Evolutionary conservation across 2,329 filamentous ascomycete genomes (phyloP).

Genomic region (Colletotrichum sojae): DNA sequence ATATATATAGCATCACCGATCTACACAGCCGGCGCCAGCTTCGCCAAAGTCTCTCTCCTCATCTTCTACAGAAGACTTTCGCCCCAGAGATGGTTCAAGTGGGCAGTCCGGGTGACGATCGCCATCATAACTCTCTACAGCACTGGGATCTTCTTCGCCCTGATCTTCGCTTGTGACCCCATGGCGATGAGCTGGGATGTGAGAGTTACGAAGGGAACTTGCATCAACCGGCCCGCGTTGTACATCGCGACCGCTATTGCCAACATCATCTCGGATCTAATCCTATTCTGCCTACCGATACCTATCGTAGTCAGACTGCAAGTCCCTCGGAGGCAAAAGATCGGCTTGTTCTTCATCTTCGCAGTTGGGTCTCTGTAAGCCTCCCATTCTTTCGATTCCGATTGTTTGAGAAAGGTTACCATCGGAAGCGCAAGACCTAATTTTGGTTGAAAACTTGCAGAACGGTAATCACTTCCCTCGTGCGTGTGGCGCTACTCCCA

Average conservation of each 20-base stretch:
- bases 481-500: conserved; percentile 48
- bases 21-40: conserved; percentile 51
- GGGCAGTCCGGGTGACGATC: conserved; percentile 47
- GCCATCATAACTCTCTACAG: conserved; percentile 50
- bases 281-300: conserved; percentile 62
- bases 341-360: conserved; percentile 59
- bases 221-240: conserved; percentile 60
- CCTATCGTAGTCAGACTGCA: conserved; percentile 61
- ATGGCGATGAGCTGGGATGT: conserved; percentile 51
- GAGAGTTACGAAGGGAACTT: conserved; percentile 50
- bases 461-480: conserved; percentile 52
- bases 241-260: conserved; percentile 63
- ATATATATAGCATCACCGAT: conserved; percentile 48
- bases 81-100: conserved; percentile 52
- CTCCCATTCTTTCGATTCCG: too few relatives aligned
- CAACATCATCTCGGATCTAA: conserved; percentile 63
- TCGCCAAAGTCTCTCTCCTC: conserved; percentile 55
- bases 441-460: conserved; percentile 45
- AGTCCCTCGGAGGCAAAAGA: conserved; percentile 61
- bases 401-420: too few relatives aligned
- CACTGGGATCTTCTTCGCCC: conserved; percentile 51
- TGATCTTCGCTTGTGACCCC: conserved; percentile 55
- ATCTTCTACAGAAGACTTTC: conserved; percentile 55
- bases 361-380: conserved; percentile 54
- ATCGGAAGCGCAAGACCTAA: too few relatives aligned